Conservation (phyloP, 345 rosid species). For the Eucalyptus pumila region DNA sequence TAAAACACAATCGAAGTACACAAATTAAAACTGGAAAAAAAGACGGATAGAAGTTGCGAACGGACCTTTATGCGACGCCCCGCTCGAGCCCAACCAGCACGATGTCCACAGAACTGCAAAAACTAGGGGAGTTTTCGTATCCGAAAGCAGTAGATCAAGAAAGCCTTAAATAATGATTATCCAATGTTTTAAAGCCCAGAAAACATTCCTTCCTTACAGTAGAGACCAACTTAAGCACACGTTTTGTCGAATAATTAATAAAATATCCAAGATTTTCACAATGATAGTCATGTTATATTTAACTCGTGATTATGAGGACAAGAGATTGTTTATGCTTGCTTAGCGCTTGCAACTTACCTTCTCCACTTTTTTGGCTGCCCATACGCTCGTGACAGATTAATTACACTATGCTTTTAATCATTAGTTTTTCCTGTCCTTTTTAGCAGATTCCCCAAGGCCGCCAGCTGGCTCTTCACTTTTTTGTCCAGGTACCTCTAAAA, state of each 20-base stretch:
- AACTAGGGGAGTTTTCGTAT: neutral
- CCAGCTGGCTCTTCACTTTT: neutral
- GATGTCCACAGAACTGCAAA: neutral
- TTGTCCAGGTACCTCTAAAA: neutral
- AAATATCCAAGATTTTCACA: neutral
- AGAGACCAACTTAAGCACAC: neutral
- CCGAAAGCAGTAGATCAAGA: neutral
- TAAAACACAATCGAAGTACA: neutral
- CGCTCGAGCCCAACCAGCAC: neutral
- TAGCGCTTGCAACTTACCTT: neutral
- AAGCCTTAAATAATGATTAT: neutral
- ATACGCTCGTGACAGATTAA: neutral
- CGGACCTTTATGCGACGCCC: neutral
- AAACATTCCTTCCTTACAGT: neutral
- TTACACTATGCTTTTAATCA: neutral
- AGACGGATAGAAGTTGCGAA: neutral
- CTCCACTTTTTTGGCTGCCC: neutral
- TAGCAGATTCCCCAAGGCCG: neutral
- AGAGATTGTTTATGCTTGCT: neutral
- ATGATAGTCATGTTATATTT: neutral
- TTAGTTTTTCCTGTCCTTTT: neutral
- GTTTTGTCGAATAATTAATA: neutral
- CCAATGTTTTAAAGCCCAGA: neutral
- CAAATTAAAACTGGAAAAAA: neutral
- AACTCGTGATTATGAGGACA: neutral